Evolutionary conservation across 306 rosid species (phyloP).

Genomic region (Prunus padus): DNA sequence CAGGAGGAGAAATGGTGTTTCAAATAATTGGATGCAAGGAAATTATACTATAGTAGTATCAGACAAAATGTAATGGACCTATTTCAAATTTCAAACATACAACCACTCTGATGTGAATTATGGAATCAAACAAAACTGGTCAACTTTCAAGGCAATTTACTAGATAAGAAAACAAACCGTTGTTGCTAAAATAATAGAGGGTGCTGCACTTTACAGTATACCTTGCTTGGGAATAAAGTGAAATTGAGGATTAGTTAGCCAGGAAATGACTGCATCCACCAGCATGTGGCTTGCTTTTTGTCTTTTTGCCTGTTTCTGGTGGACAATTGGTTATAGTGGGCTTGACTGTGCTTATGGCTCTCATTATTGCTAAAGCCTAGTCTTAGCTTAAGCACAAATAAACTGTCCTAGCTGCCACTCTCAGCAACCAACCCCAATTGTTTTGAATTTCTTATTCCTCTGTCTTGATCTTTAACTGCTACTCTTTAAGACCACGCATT

Average conservation of each 20-base stretch:
- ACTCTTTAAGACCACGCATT: not conserved
- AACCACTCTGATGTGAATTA: conserved; percentile 2
- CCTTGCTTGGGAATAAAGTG: conserved; percentile 34
- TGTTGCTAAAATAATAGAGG: not conserved
- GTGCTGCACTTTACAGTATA: not conserved
- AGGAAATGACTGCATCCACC: conserved; percentile 33
- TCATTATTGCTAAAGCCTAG: conserved; percentile 34
- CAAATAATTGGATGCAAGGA: not conserved
- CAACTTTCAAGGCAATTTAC: not conserved
- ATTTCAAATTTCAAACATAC: not conserved
- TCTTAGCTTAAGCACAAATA: too few species aligned
- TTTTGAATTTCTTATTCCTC: not conserved
- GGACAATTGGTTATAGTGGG: conserved; percentile 19
- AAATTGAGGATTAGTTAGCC: conserved; percentile 35
- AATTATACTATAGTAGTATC: not conserved
- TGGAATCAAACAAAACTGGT: not conserved
- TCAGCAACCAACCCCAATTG: not conserved
- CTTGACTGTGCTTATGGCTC: conserved; percentile 19
- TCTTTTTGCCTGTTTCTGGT: conserved; percentile 29
- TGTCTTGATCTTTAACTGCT: not conserved
- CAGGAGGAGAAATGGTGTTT: conserved; percentile 8
- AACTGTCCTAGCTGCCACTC: too few species aligned
- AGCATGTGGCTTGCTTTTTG: conserved; percentile 26
- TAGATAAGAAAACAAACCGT: not conserved
- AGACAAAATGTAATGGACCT: not conserved